Conservation (phyloP, 306 rosid species). For the Urtica urens region DNA sequence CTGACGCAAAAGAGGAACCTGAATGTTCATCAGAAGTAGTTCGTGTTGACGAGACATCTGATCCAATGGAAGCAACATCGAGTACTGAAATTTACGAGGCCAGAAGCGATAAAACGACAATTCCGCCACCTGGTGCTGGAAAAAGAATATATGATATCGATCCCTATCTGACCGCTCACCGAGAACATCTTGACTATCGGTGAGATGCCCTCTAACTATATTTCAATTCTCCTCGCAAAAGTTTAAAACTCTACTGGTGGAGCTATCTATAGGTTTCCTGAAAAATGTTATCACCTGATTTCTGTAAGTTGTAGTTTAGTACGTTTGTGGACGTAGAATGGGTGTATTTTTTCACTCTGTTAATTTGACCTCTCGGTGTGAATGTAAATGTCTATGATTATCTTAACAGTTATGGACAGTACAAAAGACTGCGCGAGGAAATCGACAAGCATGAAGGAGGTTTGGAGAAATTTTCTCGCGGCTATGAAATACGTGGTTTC, state of each 20-base stretch:
- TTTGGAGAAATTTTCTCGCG: constrained; percentile 85
- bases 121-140: constrained; percentile 76
- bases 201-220: constrained; percentile 38
- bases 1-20: constrained; percentile 28
- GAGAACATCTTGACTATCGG: constrained; percentile 84
- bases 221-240: too few species aligned
- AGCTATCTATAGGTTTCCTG: too few species aligned
- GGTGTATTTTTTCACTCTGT: too few species aligned
- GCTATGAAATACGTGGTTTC: constrained; percentile 89
- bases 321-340: too few species aligned
- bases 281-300: too few species aligned
- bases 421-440: constrained; percentile 55
- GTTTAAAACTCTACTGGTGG: too few species aligned
- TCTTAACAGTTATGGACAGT: constrained; percentile 52
- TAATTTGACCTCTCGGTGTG: too few species aligned
- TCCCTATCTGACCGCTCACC: constrained; percentile 39
- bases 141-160: constrained; percentile 70
- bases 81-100: constrained; percentile 18
- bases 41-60: constrained; percentile 28
- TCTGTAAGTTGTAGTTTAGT: too few species aligned
- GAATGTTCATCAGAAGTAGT: constrained; percentile 23
- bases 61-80: constrained; percentile 19
- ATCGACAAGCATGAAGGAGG: constrained; percentile 90
- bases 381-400: too few species aligned
- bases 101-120: constrained; percentile 19